Conservation (phyloP, 345 rosid genomes). For the Eucalyptus marginata region DNA sequence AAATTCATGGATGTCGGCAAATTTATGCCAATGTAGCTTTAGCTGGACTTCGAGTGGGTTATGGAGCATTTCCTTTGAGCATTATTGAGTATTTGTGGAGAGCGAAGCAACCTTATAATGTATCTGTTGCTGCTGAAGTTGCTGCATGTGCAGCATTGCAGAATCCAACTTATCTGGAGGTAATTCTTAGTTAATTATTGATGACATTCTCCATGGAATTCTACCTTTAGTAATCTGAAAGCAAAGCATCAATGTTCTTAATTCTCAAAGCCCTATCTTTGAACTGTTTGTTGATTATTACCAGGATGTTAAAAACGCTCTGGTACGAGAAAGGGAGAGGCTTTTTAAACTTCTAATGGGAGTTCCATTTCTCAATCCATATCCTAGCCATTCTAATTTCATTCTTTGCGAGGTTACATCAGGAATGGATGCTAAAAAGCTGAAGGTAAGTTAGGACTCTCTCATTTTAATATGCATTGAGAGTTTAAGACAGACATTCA, state of each 20-base stretch:
- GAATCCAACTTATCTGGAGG: constrained; percentile 67
- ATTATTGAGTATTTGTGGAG: constrained; percentile 85
- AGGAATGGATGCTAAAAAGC: constrained; percentile 78
- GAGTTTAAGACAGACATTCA: neutral
- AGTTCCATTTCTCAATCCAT: constrained; percentile 75
- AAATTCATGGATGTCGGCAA: neutral
- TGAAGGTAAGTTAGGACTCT: constrained; percentile 33
- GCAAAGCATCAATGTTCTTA: neutral
- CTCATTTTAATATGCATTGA: neutral
- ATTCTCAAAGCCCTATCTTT: neutral
- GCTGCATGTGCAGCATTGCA: constrained; percentile 83
- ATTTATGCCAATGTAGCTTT: constrained; percentile 33
- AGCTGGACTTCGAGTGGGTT: constrained; percentile 92
- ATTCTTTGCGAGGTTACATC: constrained; percentile 76
- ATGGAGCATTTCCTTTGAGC: constrained; percentile 88
- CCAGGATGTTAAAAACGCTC: constrained; percentile 63
- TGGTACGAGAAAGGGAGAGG: constrained; percentile 68
- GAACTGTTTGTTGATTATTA: neutral
- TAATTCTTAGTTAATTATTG: constrained; percentile 1
- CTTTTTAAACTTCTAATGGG: constrained; percentile 54
- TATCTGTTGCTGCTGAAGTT: constrained; percentile 91
- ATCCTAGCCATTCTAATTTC: constrained; percentile 79
- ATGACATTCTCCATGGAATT: neutral
- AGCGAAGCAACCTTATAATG: constrained; percentile 94
- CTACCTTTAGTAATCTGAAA: neutral